These are phyloP conservation scores for Hygrocybe coccinea DNA, from an alignment of 768 basidiomycete species.

Conservation along the genomic window DNA sequence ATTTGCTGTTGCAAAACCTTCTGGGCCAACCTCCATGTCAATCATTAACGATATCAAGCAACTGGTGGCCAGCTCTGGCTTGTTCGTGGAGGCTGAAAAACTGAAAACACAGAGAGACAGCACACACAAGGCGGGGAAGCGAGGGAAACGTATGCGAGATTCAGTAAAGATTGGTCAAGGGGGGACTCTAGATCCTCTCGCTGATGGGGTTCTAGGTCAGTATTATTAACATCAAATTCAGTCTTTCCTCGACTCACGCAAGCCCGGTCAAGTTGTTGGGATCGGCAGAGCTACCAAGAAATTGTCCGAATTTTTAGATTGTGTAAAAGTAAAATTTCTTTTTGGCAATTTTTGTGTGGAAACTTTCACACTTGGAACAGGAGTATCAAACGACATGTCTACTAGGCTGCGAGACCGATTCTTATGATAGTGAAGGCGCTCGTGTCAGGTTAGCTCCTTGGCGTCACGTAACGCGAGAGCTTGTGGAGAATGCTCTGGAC, in stretches of 20 bases:
- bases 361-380: conserved; percentile 34
- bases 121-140: conserved; percentile 26
- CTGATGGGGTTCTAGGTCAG: conserved; percentile 89
- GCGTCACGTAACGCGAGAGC: conserved; percentile 76
- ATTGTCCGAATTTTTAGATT: conserved; percentile 75
- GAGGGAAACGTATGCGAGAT: conserved; percentile 43
- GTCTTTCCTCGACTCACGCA: neutral
- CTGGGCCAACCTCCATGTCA: conserved; percentile 89
- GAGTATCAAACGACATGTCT: conserved; percentile 90
- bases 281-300: conserved; percentile 88
- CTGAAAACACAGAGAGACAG: conserved; percentile 39
- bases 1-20: conserved; percentile 87
- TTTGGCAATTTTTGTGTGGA: neutral
- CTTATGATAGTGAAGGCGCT: conserved; percentile 87
- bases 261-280: conserved; percentile 63
- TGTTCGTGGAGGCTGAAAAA: conserved; percentile 70
- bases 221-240: neutral
- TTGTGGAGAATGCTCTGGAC: conserved; percentile 62
- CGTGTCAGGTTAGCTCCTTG: conserved; percentile 73
- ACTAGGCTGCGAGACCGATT: conserved; percentile 91
- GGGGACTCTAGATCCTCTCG: conserved; percentile 93
- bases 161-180: conserved; percentile 84
- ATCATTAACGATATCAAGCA: conserved; percentile 80
- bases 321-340: conserved; percentile 64
- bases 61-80: conserved; percentile 66